Base-by-base conservation (phyloP, 2,329 filamentous ascomycete genomes). In the Ophiosphaerella narmari region DNA sequence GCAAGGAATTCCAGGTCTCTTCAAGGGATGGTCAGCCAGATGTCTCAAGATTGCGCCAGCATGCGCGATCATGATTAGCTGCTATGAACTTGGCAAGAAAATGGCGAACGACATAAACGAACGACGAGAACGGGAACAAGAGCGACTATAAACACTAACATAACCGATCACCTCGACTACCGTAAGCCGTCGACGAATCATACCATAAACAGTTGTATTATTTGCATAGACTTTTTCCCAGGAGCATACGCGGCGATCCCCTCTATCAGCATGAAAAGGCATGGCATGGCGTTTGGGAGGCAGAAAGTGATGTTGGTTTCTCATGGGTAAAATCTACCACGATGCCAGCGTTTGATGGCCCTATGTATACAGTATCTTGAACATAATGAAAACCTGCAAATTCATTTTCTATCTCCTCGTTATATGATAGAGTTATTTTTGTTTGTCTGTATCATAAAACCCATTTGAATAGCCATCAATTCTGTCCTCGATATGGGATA, bases 1-100 rank as follows among this genome's bases (percentile, higher is more conserved):
- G 46, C 93, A 97, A 74, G 94, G 94, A 2, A 71, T 86, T 13
- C 71, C 83, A 1, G 94, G 94, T 0, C 77, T 99, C 5, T 97
- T 95, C 83, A 89, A 82, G 63, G 94, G 94, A 37, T 97, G 92
- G 90, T 87, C 91, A 21, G 91, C 94, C 0, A 82, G 94, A 34
- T 96, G 91, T 60, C 78, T 97, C 53, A 97, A 97, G 72, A 92
- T 99, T 5, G 93, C 94, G 1, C 94, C 94, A 1, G 91, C 93
- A 0, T 99, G 94, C 74, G 94, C 94, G 24, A 97, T 99, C 70
- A 99, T 99, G 94, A 97, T 99, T 70, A 95, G 90, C 70, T 96
- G 88, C 70, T 99, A 97, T 73, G 94, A 99, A 74, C 84, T 97
- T 33, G 92, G 94, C 43, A 99, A 99, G 80, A 87, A 89, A 72